Base-by-base conservation (phyloP, 2,329 filamentous ascomycete genomes). In the Sporothrix globosa region DNA sequence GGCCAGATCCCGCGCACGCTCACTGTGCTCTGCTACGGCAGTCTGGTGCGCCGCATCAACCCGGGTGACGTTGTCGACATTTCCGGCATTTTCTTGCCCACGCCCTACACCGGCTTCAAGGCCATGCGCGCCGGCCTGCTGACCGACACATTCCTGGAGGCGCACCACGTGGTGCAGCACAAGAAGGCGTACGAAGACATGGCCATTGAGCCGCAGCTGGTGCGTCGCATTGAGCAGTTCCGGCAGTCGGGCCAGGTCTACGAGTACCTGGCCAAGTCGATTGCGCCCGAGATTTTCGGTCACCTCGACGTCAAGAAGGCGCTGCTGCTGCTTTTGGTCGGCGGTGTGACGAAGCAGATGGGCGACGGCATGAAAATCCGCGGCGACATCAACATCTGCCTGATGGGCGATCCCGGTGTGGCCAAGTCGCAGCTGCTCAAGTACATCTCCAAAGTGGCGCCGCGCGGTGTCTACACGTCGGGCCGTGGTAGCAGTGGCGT, bases 391-490 rank as follows among this genome's bases (percentile, higher is more conserved):
- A 99, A 99, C 82, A 91, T 99, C 73, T 98, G 96, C 80, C 83
- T 99, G 77, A 99, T 99, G 96, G 96, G 96, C 86, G 96, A 99
- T 78, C 96, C 96, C 79, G 96, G 96, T 92, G 96, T 99, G 78
- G 96, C 96, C 83, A 99, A 99, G 83, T 99, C 96, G 50, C 96
- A 99, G 83, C 84, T 99, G 75, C 87, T 99, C 75, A 98, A 97
- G 82, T 99, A 99, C 80, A 98, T 99, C 78, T 93, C 93, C 74
- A 98, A 99, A 83, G 96, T 99, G 41, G 95, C 96, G 1, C 96
- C 96, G 73, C 92, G 96, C 73, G 94, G 93, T 76, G 90, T 94
- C 14, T 94, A 94, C 81, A 94, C 91, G 5, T 92, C 91, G 4
- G 91, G 91, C 73, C 90, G 91, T 75, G 91, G 91, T 79, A 92